Percentiles rank a stretch among this genome's conserved stretches.
Conservation (phyloP, 2,329 filamentous ascomycete species). For the Trichoderma oligosporum region DNA sequence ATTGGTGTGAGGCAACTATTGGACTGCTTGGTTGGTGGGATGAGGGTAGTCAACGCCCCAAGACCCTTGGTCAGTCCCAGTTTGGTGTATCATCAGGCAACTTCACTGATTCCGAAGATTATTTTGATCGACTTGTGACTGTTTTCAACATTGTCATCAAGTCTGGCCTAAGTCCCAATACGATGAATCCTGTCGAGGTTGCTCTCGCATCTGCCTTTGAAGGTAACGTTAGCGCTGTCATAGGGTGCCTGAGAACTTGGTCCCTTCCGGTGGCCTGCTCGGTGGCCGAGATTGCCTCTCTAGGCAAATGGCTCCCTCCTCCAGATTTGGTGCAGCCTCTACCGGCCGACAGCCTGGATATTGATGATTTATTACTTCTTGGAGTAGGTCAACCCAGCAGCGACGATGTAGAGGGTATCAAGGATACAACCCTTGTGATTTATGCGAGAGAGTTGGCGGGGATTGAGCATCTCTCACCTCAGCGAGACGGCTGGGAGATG, state of each 20-base stretch:
- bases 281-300: conserved; percentile 77
- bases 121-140: conserved; percentile 67
- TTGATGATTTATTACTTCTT: conserved; percentile 80
- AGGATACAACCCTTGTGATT: conserved; percentile 72
- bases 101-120: conserved; percentile 59
- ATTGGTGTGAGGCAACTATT: conserved; percentile 88
- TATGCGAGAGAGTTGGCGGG: conserved; percentile 69
- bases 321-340: conserved; percentile 41
- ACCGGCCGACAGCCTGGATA: conserved; percentile 65
- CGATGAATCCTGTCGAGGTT: conserved; percentile 71
- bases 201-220: conserved; percentile 79
- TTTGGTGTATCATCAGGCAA: conserved; percentile 37
- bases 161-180: conserved; percentile 73
- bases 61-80: conserved; percentile 39
- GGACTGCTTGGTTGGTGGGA: conserved; percentile 91
- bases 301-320: conserved; percentile 73
- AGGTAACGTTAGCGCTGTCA: conserved; percentile 70
- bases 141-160: conserved; percentile 66
- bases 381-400: conserved; percentile 59
- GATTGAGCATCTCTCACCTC: conserved; percentile 46
- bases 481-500: conserved; percentile 80
- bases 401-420: conserved; percentile 61
- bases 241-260: conserved; percentile 73
- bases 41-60: conserved; percentile 57
- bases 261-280: conserved; percentile 75